Base-by-base conservation (phyloP, 2,329 filamentous ascomycete species). In the Penicillium psychrosexuale region DNA sequence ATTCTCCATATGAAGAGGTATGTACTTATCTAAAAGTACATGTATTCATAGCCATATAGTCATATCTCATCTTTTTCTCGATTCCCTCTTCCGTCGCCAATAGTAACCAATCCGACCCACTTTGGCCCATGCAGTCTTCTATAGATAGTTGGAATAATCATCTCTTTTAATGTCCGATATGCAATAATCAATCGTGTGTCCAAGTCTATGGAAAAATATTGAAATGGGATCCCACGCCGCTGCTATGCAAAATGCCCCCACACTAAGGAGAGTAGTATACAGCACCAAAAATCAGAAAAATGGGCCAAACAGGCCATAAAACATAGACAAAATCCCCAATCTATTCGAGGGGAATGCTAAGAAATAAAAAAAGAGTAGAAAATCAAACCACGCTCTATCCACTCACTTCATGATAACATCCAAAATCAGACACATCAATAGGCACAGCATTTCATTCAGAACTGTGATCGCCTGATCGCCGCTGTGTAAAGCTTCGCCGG, bases 401-500 rank as follows among this genome's bases (percentile, higher is more conserved):
- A 40, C 33, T 30, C 30, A 44, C 33, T 45, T 54, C 52, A 33
- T 54, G 19, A 38, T 44, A 52, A 58, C 37, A 51, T 55, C 51
- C 51, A 55, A 54, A 27, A 44, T 51, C 27, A 47, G 47, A 51
- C 51, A 44, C 47, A 57, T 56, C 48, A 53, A 57, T 54, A 54
- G 61, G 36, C 42, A 50, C 46, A 46, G 8, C 17, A 53, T 31
- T 45, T 42, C 47, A 48, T 55, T 59, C 57, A 30, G 48, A 51
- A 19, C 55, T 55, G 51, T 57, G 53, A 46, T 64, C 53, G 42
- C 68, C 66, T 37, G 76, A 72, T 59, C 83, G 78, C 65, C 79
- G 80, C 66, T 79, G 82, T 50, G 91, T 96, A 64, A 94, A 91
- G 75, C 91, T 96, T 59, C 91, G 83, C 60, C 91, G 82, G 61